Base-by-base conservation (phyloP, 2,329 filamentous ascomycete species). In the Paramyrothecium sp. region DNA sequence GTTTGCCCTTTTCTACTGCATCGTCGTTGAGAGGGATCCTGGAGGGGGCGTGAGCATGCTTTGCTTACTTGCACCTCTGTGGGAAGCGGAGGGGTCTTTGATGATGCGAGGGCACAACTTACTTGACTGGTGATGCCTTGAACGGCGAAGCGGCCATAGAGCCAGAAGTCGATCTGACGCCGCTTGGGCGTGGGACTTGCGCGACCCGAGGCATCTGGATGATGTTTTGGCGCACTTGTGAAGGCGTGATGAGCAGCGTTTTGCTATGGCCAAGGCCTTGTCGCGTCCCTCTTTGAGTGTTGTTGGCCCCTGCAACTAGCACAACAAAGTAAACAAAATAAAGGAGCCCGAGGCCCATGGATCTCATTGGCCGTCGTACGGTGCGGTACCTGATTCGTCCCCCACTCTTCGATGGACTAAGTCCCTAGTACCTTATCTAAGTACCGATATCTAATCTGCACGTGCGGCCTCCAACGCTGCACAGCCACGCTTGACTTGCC, bases 1-100 rank as follows among this genome's bases (percentile, higher is more conserved):
- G 89, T 66, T 89, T 89, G 52, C 92, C 93, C 75, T 96, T 97
- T 77, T 99, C 95, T 66, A 89, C 87, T 59, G 86, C 88, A 81
- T 99, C 95, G 78, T 99, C 95, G 78, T 98, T 98, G 61, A 99
- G 85, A 38, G 95, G 93, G 59, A 99, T 96, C 72, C 92, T 96
- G 67, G 49, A 30, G 58, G 56, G 54, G 55, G 61, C 56, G 34
- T 59, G 55, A 63, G 59, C 52, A 60, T 53, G 48, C 20, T n/a
- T 54, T 41, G 55, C 52, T 51, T 56, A 60, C 50, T 58, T 46
- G 26, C 16, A 26, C 56, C 50, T 54, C 50, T 34, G 51, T 23
- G 34, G 21, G 30, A 11, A n/a, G 56, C 48, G 33, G 30, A 2
- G 4, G 49, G 30, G 7, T 7, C 17, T 16, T 46, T 49, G 19